These are phyloP conservation scores for Backusella luteola DNA, from an alignment of 192 early-diverging fungal species.

Conservation along the genomic window DNA sequence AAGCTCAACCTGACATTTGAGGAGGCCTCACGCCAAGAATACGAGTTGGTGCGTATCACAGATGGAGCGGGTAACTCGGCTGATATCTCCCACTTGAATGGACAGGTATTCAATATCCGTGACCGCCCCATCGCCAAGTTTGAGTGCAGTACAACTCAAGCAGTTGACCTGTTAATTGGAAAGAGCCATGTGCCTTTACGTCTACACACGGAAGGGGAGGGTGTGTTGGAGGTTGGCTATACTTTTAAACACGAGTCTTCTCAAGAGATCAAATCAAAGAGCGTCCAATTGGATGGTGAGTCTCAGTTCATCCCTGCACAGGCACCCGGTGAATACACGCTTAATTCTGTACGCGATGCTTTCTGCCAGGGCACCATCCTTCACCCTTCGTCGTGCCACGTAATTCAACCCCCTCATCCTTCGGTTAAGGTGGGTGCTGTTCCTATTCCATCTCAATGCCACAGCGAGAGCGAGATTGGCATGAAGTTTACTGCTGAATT, in stretches of 20 bases:
- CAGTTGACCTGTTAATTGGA: conserved; percentile 29
- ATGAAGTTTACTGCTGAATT: conserved; percentile 35
- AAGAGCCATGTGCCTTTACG: conserved; percentile 12
- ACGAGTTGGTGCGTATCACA: conserved; percentile 20
- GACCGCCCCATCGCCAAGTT: conserved; percentile 37
- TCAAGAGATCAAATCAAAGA: background rate
- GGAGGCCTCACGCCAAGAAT: conserved; percentile 18
- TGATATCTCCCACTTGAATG: background rate
- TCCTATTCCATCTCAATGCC: conserved; percentile 39
- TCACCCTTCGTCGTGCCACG: conserved; percentile 33
- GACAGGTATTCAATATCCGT: conserved; percentile 25
- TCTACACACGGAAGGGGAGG: conserved; percentile 18
- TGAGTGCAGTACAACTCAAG: conserved; percentile 23
- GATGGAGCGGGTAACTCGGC: conserved; percentile 38
- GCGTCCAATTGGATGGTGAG: background rate
- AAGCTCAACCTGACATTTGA: conserved; percentile 38
- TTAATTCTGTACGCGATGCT: conserved; percentile 32
- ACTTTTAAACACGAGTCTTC: background rate
- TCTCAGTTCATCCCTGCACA: conserved; percentile 16
- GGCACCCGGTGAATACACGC: conserved; percentile 36
- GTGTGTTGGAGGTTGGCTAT: conserved; percentile 21
- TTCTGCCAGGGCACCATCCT: conserved; percentile 33
- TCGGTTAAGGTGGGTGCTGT: conserved; percentile 9
- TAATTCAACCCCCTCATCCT: conserved; percentile 36
- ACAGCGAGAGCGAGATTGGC: conserved; percentile 31